phyloP scores from a whole-genome alignment of 1,139 yeast species.

The Suhomyces wounanorum region DNA sequence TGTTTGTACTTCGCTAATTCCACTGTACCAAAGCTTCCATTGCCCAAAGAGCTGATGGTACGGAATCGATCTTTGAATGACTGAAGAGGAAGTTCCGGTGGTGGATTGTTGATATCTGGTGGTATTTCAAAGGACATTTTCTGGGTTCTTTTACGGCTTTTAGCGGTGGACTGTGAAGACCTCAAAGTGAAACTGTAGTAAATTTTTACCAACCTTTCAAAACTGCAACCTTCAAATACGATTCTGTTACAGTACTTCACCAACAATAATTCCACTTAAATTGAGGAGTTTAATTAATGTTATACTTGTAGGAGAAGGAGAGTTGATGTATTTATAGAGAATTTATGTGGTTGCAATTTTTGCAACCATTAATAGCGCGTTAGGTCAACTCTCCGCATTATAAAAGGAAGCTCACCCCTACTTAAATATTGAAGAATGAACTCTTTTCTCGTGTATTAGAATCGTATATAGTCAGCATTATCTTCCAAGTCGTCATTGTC shows the following conservation, averaged over 20 bases:
- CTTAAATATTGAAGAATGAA: too few species aligned
- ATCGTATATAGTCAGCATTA: conserved; percentile 27
- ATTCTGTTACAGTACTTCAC: not conserved
- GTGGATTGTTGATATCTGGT: conserved; percentile 22
- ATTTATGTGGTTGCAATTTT: conserved; percentile 6
- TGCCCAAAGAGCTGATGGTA: conserved; percentile 58
- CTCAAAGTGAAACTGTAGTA: not conserved
- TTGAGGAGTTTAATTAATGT: too few species aligned
- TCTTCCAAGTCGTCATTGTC: conserved; percentile 38
- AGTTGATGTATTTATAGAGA: not conserved
- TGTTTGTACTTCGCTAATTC: conserved; percentile 53
- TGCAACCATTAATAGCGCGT: conserved; percentile 9
- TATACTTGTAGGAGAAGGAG: not conserved
- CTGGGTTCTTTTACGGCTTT: not conserved
- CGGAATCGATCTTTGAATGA: conserved; percentile 49
- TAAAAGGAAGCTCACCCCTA: not conserved
- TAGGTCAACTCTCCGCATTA: not conserved
- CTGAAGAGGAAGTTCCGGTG: conserved; percentile 38
- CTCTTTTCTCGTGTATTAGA: conserved; percentile 8
- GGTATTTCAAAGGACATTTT: conserved; percentile 9
- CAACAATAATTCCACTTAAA: too few species aligned
- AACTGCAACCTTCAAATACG: not conserved
- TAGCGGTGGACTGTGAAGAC: not conserved
- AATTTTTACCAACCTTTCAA: not conserved
- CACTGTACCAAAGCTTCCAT: conserved; percentile 80